Base-by-base conservation (phyloP, 176 grass and related monocot species). In the Cenchrus purpureus region DNA sequence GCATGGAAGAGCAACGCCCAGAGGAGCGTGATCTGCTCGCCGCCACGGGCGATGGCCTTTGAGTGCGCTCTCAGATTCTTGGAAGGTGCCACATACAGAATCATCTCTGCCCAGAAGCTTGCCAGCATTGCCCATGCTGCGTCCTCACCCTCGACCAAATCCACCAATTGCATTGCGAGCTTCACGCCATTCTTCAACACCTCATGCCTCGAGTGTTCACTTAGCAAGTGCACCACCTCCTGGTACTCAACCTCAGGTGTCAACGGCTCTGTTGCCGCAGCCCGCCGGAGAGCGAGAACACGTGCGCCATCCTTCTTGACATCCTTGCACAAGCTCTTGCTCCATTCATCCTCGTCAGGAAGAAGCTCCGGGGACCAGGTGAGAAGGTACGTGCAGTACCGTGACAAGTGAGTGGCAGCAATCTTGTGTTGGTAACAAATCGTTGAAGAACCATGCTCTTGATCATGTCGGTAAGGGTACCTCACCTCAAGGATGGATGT, bases 341-440 rank as follows among this genome's bases (percentile, higher is more conserved):
- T 51, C 83, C 75, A 86, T 9, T 1, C 3, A 0, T 62, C 25
- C 5, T 79, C 84, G 2, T 78, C 75, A 1, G 74, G 84, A 12
- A 86, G 84, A 2, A 86, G 84, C 17, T 79, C 65, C 0, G 75
- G 84, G 1, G 0, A 34, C 17, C 34, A 61, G 0, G 40, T 57
- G 25, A 71, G 28, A 31, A 86, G 7, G 55, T 86, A 86, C 1
- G 65, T 28, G 5, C 75, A 85, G 4, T 86, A 79, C 10, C 8
- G 43, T 12, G 84, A 85, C 37, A 85, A 22, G 44, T 85, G 83
- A 12, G 74, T 85, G 7, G 83, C 74, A 10, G 28, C 65, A 2
- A 50, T 16, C 65, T 12, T 50, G 28, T 71, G 42, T 7, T 73
- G 19, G 10, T 48, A 3, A 12, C 19, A 22, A 48, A 7, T 49